Conservation (phyloP, 2,329 filamentous ascomycete genomes). For the Magnaporthiopsis poae region DNA sequence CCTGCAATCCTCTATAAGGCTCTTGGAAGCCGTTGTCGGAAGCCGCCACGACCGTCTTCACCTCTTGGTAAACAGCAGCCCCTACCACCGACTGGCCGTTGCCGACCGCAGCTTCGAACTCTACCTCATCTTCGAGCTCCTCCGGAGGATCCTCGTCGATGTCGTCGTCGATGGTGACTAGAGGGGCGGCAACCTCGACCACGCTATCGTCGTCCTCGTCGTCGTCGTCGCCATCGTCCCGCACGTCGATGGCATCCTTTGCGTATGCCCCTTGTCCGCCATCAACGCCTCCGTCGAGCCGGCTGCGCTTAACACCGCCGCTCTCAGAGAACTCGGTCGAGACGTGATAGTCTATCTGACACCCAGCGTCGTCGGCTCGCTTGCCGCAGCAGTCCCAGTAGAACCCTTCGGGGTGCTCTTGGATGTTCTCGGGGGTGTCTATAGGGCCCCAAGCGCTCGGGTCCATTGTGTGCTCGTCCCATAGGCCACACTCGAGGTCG, state of each 20-base stretch:
- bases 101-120: background rate
- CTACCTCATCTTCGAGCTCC: background rate
- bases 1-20: background rate
- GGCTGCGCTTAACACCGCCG: background rate
- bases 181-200: background rate
- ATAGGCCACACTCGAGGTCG: slow-evolving; percentile 9
- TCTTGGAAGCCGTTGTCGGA: background rate
- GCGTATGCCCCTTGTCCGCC: background rate
- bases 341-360: background rate
- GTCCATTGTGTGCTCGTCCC: slow-evolving; percentile 8
- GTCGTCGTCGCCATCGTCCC: slow-evolving; percentile 1
- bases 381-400: slow-evolving; percentile 16
- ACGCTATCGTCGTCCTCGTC: slow-evolving; percentile 4
- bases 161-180: background rate
- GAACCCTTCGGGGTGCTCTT: slow-evolving; percentile 15
- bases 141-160: background rate
- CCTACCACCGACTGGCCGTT: background rate
- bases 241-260: background rate
- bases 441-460: slow-evolving; percentile 9
- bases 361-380: background rate
- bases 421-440: slow-evolving; percentile 12
- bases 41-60: background rate
- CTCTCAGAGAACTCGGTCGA: background rate
- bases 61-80: background rate
- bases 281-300: background rate